Evolutionary conservation across 1,284 basidiomycete species (phyloP), one percentile per base, ranked within the genome.

Genomic region (Trichosporon ovoides): DNA sequence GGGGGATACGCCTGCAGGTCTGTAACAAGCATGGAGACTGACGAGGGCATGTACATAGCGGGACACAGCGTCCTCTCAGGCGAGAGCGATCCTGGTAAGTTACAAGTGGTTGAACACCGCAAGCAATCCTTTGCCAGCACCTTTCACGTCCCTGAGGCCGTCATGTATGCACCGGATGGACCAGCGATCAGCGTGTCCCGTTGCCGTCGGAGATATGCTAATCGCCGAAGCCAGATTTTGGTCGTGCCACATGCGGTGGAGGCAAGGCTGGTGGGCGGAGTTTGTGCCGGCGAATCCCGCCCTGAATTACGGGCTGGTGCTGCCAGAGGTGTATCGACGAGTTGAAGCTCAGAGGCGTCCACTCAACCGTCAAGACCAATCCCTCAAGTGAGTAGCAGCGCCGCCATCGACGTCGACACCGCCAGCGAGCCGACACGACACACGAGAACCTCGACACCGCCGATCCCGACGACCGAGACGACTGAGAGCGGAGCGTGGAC

Each of bases 321-420:
- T n/a, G 43, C 24, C 43, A 31, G 43, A 22, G 24, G 24, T 22
- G 43, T 48, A 48, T 48, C 43, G 43, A 16, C 14, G 43, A 48
- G 43, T 48, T 48, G 43, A 48, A 48, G 43, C 43, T 48, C 24
- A 31, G 24, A 48, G 43, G 43, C 43, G 43, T 48, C 18, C 43
- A 48, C 43, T 51, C 49, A 51, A 51, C 49, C 34, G 31, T 51
- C 49, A 51, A 51, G 33, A 51, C 34, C 50, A 35, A 52, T 24
- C 50, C 50, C 50, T 34, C 53, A 43, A 43, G 38, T 48, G 43
- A 48, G 43, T 48, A 16, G 31, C 11, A 16, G 16, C 24, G 31
- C 28, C 12, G 38, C 28, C n/a, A 53, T 40, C 52, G 52, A 43
- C 38, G 31, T 34, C 28, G 20, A 53, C 36, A 38, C 51, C 38